Base-by-base conservation (phyloP, 805 yeast species). In the Candida arabinofermentans region DNA sequence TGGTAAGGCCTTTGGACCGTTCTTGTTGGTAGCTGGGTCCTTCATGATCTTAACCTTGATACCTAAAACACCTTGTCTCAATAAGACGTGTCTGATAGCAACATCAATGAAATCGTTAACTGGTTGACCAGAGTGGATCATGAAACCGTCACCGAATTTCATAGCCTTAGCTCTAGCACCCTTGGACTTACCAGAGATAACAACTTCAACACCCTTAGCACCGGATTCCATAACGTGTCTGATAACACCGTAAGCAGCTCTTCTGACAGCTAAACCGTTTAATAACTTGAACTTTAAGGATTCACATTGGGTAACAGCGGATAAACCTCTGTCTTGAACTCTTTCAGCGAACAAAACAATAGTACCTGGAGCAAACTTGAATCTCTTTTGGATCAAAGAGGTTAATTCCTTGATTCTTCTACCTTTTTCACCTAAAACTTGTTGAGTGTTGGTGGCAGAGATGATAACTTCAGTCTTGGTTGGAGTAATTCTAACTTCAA, bases 91-190 rank as follows among this genome's bases (percentile, higher is more conserved):
- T 79, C 99, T 90, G 72, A 96, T 90, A 64, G 99, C 99, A 70
- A 82, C 76, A 76, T 93, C 99, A 70, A 93, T 93, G 85, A 93
- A 93, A 71, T 93, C 99, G 62, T 79, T 83, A 73, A 91, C 93
- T 77, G 99, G 99, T 81, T 93, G 99, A 87, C 99, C 99, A 67
- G 97, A 89, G 93, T 93, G 99, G 83, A 93, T 93, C 93, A 93
- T 87, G 96, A 93, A 93, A 82, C 99, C 99, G 72, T 91, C 98
- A 71, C 93, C 85, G 84, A 91, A 93, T 79, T 93, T 93, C 96
- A 93, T 95, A 67, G 97, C 83, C 86, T 93, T 93, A 67, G 99
- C 99, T 83, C 99, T 89, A 67, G 98, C 99, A 76, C 96, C 99
- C 81, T 97, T 88, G 73, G 95, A 85, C 80, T 93, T 93, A 84